phyloP scores from a whole-genome alignment of 2,329 filamentous ascomycete genomes.

The Alternaria longipes region DNA sequence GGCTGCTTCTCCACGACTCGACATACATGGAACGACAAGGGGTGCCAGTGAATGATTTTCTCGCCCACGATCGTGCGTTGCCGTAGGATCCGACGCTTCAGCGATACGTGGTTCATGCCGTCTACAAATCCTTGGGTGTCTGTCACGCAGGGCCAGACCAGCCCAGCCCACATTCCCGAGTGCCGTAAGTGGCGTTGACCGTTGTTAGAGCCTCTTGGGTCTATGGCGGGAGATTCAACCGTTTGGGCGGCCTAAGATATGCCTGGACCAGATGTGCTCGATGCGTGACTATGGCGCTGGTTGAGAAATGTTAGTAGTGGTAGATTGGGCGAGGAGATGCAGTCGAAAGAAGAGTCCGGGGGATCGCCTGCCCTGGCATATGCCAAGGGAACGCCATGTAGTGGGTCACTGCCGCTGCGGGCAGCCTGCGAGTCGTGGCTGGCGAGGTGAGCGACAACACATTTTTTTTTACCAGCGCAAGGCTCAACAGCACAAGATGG shows the following conservation, averaged over 20 bases:
- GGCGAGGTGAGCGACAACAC: constrained; percentile 8
- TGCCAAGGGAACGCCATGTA: constrained; percentile 26
- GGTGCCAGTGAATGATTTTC: background rate
- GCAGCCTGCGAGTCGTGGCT: constrained; percentile 17
- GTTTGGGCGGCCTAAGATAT: background rate
- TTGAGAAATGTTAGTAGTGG: background rate
- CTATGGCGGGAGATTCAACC: background rate
- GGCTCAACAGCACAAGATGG: constrained; percentile 30
- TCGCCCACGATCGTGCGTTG: background rate
- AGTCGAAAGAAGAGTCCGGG: constrained; percentile 23
- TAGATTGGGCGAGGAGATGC: constrained; percentile 1
- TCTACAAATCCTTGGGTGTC: background rate
- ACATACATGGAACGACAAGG: background rate
- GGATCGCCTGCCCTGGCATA: constrained; percentile 20
- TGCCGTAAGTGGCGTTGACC: background rate
- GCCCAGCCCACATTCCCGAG: background rate
- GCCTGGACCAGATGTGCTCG: background rate
- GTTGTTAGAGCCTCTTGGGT: background rate
- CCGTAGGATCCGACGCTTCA: background rate
- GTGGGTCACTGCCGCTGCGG: constrained; percentile 20
- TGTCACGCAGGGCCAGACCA: background rate
- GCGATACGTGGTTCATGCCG: background rate
- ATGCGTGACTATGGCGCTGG: background rate
- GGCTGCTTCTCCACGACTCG: background rate
- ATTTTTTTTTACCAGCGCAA: background rate